Percentiles rank a stretch among this genome's conserved stretches.
phyloP scores from a whole-genome alignment of 495 filamentous ascomycete species.

The Trichoderma reesei region DNA sequence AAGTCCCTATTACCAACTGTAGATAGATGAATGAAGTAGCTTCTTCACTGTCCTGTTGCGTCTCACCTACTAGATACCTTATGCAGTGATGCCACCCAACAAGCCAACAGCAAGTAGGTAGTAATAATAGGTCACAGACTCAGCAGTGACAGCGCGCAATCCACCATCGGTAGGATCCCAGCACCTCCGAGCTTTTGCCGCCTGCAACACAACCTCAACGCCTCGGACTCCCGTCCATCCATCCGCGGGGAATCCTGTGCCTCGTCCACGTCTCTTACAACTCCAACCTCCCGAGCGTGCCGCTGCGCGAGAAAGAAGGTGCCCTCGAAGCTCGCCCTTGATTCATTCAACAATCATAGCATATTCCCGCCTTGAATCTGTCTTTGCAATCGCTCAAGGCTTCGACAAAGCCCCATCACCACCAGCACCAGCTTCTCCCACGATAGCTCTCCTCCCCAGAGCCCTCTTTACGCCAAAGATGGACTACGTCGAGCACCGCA shows the following conservation, averaged over 20 bases:
- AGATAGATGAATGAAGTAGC: no score
- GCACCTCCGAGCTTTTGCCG: neutral
- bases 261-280: neutral
- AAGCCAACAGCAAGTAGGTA: no score
- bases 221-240: neutral
- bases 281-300: neutral
- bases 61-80: no score
- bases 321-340: neutral
- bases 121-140: neutral
- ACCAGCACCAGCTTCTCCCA: no score
- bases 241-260: neutral
- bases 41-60: no score
- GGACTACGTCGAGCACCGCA: slow-evolving; percentile 48
- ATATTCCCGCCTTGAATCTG: neutral
- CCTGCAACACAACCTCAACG: neutral
- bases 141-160: no score
- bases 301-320: neutral
- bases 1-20: no score
- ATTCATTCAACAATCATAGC: neutral
- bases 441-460: no score
- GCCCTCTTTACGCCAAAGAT: slow-evolving; percentile 18
- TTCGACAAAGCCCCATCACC: no score
- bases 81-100: no score
- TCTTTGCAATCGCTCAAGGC: no score
- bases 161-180: no score